Conservation (phyloP, 257 asterid genomes). For the Scutellaria barbata region DNA sequence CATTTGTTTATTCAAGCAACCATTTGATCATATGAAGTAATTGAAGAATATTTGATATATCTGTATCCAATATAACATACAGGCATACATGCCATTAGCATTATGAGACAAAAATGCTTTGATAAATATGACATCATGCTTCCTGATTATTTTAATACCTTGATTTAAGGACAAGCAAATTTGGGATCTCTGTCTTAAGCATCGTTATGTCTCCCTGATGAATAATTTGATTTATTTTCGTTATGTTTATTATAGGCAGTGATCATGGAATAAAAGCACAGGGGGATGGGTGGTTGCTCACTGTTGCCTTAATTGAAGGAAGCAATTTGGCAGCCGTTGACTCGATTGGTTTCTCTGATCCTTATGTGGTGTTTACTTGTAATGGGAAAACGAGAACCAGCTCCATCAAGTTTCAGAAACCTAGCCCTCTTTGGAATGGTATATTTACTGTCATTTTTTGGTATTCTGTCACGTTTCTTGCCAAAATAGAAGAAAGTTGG, state of each 20-base stretch:
- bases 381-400: conserved; percentile 87
- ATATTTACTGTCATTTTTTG: conserved; percentile 21
- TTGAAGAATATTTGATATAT: conserved; percentile 8
- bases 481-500: not conserved
- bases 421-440: conserved; percentile 94
- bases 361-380: conserved; percentile 96
- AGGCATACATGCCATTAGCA: not conserved
- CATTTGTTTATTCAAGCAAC: conserved; percentile 13
- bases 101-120: not conserved
- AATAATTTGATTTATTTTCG: conserved; percentile 26
- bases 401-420: conserved; percentile 92
- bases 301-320: conserved; percentile 95
- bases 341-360: conserved; percentile 89
- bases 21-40: not conserved
- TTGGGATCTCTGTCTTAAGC: not conserved
- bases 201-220: conserved; percentile 21
- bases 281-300: conserved; percentile 96
- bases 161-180: conserved; percentile 1
- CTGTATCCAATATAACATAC: conserved; percentile 9
- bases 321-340: conserved; percentile 85
- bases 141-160: conserved; percentile 7
- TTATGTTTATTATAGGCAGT: conserved; percentile 56
- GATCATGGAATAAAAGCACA: conserved; percentile 98
- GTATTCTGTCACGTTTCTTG: conserved; percentile 22
- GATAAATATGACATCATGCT: not conserved